Evolutionary conservation across 768 basidiomycete species (phyloP), one percentile per base, ranked within the genome.

Genomic region (Kwoniella bestiolae): DNA sequence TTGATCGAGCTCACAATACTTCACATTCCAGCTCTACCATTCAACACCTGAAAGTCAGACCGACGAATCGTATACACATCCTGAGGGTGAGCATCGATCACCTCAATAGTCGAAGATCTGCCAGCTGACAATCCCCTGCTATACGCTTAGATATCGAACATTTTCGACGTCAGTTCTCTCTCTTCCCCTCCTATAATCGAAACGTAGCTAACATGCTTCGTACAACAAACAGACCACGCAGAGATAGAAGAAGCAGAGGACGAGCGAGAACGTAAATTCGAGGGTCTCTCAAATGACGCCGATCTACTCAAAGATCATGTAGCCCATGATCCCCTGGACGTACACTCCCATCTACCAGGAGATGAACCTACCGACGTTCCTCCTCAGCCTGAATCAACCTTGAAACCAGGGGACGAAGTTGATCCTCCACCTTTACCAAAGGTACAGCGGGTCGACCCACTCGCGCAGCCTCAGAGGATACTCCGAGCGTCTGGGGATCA

Each of bases 41-140:
- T 90, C 88, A 29, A 97, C 95, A 35, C 94, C 94, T 0, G 96
- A 98, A 79, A 98, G 95, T 0, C 96, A 98, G 81, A 94, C 93
- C 0, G 94, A 97, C 78, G 92, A 92, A 71, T 86, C 94, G 0
- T 99, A 98, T 82, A 90, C 78, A 65, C 96, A 99, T 79, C 90
- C 93, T 0, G 96, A 98, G 81, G 92, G 93, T 80, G 56, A 64
- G 75, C 62, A 8, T 21, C 56, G 31, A 28, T 5, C 28, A 21
- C 26, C 18, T 5, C 49, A 3, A 34, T 18, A 1, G 7, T n/a
- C 35, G 2, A 35, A 9, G 16, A 16, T 52, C 51, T 51, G 45
- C 47, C 21, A 47, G 38, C 38, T 45, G 57, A 50, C 63, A 60
- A 11, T 6, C 7, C 28, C 21, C 2, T 56, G 21, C 52, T 55